phyloP scores from a whole-genome alignment of 2,329 filamentous ascomycete genomes.

The Cladosporium sp. region DNA sequence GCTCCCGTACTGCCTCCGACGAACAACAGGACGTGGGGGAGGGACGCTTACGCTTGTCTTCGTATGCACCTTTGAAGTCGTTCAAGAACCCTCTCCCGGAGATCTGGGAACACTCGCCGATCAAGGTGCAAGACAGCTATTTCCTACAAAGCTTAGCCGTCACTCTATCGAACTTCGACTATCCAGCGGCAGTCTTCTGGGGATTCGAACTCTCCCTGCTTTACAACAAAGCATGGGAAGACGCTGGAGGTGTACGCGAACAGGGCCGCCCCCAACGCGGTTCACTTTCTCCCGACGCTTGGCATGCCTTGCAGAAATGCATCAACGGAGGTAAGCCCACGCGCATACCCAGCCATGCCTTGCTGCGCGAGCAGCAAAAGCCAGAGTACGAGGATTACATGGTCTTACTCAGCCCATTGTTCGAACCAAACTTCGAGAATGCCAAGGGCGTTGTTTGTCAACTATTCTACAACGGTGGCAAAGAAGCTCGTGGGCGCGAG shows the following conservation, averaged over 20 bases:
- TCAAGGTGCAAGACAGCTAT: not conserved
- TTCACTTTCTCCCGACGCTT: conserved; percentile 29
- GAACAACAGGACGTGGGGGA: not conserved
- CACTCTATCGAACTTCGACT: conserved; percentile 35
- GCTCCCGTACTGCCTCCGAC: not conserved
- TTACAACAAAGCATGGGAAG: conserved; percentile 38
- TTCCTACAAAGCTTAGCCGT: conserved; percentile 19
- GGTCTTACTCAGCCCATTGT: conserved; percentile 23
- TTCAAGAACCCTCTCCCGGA: conserved; percentile 1
- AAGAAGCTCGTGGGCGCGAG: not conserved
- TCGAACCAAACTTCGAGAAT: conserved; percentile 1
- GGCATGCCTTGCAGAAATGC: conserved; percentile 30
- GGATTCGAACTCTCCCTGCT: conserved; percentile 32
- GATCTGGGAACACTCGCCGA: not conserved
- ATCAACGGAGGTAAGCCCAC: conserved; percentile 21
- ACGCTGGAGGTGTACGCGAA: conserved; percentile 28
- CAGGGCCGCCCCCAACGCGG: conserved; percentile 32
- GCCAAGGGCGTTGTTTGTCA: conserved; percentile 20
- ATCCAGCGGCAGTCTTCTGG: conserved; percentile 40
- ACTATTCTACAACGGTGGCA: conserved; percentile 13
- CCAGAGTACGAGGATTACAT: conserved; percentile 12
- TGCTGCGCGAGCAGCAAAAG: conserved; percentile 12
- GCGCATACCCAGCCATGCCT: conserved; percentile 16
- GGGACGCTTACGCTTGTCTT: no score
- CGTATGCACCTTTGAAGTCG: no score